Evolutionary conservation across 169 alveolate genomes (phyloP).

Genomic region (Theileria equi): DNA sequence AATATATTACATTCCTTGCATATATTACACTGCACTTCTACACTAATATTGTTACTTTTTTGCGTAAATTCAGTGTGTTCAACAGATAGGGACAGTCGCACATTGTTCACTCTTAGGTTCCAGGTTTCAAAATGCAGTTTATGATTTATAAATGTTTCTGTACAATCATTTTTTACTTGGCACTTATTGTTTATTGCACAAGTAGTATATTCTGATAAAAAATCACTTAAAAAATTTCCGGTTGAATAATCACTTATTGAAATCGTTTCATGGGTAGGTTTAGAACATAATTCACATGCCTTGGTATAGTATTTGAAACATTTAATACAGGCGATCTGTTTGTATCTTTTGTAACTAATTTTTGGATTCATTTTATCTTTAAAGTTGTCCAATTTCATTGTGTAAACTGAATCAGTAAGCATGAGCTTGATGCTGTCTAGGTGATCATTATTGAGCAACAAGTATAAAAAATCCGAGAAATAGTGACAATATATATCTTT

Average conservation of each 20-base stretch:
- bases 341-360: background rate
- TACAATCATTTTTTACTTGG: conserved; percentile 27
- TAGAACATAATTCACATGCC: conserved; percentile 31
- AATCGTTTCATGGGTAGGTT: conserved; percentile 3
- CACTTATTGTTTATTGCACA: conserved; percentile 18
- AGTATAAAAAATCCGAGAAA: conserved; percentile 20
- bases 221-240: conserved; percentile 44
- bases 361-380: background rate
- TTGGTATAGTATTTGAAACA: conserved; percentile 49
- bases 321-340: conserved; percentile 3
- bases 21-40: conserved; percentile 14
- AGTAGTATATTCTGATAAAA: background rate
- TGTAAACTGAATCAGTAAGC: background rate
- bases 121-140: conserved; percentile 50
- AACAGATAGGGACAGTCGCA: conserved; percentile 25
- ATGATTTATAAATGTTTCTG: conserved; percentile 27
- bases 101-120: background rate
- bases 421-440: background rate
- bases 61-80: background rate
- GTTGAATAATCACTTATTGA: conserved; percentile 24
- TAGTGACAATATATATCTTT: background rate
- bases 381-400: background rate
- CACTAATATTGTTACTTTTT: background rate
- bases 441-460: background rate
- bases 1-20: conserved; percentile 7